Conservation (phyloP, 2,329 filamentous ascomycete genomes). For the Penicillium janthinellum region DNA sequence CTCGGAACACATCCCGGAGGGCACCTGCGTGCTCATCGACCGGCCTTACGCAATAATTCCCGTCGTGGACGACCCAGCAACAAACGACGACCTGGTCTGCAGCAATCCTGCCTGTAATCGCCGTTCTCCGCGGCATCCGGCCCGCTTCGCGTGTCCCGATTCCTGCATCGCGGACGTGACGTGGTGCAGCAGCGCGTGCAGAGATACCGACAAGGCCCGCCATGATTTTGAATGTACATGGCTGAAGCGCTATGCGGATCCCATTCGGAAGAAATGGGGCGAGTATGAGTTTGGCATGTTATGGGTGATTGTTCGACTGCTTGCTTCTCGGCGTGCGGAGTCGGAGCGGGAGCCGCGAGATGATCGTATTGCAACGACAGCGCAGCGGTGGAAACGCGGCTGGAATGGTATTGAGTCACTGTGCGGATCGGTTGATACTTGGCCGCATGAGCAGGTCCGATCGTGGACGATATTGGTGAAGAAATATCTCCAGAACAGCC, state of each 20-base stretch:
- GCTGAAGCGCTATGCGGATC: conserved; percentile 28
- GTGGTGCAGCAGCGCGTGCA: conserved; percentile 32
- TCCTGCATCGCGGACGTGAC: conserved; percentile 30
- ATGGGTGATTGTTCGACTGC: conserved; percentile 37
- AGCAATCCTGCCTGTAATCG: conserved; percentile 34
- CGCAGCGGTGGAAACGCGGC: conserved; percentile 16
- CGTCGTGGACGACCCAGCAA: conserved; percentile 30
- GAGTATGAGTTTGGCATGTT: conserved; percentile 40
- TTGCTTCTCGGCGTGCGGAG: conserved; percentile 28
- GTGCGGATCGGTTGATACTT: conserved; percentile 34
- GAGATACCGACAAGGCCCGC: conserved; percentile 23
- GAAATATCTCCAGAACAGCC: conserved; percentile 32
- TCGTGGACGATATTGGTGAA: conserved; percentile 32
- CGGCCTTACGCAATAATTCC: conserved; percentile 36
- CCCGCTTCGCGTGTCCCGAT: conserved; percentile 23
- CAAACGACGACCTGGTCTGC: conserved; percentile 31
- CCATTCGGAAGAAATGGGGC: conserved; percentile 32
- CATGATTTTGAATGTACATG: conserved; percentile 37
- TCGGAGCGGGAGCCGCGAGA: neutral
- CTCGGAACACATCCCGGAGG: conserved; percentile 27
- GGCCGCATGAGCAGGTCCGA: conserved; percentile 32
- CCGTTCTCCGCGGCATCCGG: conserved; percentile 7
- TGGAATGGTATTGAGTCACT: conserved; percentile 32
- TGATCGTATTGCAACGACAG: neutral
- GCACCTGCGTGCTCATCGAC: conserved; percentile 32